A percentile compares a stretch with the other conserved stretches of the same genome.
Evolutionary conservation across 352 stramenopile species (phyloP).

Genomic region (Phytopythium cucurbitacearum): DNA sequence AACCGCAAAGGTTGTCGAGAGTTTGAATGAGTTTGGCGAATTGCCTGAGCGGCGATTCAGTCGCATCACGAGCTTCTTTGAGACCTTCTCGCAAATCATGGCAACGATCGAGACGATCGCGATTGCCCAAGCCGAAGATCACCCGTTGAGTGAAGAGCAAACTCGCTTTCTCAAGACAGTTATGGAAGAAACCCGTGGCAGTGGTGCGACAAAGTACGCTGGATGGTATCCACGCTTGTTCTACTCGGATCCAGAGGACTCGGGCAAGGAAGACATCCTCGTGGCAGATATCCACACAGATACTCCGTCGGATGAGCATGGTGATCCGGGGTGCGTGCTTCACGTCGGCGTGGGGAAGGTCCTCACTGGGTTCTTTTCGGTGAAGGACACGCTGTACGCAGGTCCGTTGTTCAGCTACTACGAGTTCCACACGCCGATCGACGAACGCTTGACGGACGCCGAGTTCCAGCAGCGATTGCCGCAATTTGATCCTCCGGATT

Average conservation of each 20-base stretch:
- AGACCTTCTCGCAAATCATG: conserved; percentile 11
- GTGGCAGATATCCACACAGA: conserved; percentile 31
- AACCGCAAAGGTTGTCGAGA: conserved; percentile 8
- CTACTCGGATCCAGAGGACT: conserved; percentile 21
- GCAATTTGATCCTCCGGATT: conserved; percentile 8
- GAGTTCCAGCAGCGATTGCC: conserved; percentile 15
- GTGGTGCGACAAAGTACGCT: conserved; percentile 4
- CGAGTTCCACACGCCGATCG: conserved; percentile 28
- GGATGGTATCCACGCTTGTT: conserved; percentile 34
- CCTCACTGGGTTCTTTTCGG: conserved; percentile 21
- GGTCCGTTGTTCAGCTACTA: conserved; percentile 33
- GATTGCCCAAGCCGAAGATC: conserved; percentile 2
- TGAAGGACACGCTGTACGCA: conserved; percentile 25
- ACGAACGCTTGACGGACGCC: conserved; percentile 20
- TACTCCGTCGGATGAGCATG: conserved; percentile 19
- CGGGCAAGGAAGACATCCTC: conserved; percentile 21
- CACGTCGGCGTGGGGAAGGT: conserved; percentile 25
- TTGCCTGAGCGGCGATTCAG: not conserved
- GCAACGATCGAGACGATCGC: conserved; percentile 10
- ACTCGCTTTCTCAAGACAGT: conserved; percentile 17
- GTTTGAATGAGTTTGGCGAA: not conserved
- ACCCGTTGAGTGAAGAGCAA: conserved; percentile 6
- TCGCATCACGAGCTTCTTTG: not conserved
- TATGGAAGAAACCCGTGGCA: conserved; percentile 12
- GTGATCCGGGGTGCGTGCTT: conserved; percentile 22